Evolutionary conservation across 1,284 basidiomycete genomes (phyloP), one percentile per base, ranked within the genome.

Genomic region (Ceratorhiza oryzae-sativae): DNA sequence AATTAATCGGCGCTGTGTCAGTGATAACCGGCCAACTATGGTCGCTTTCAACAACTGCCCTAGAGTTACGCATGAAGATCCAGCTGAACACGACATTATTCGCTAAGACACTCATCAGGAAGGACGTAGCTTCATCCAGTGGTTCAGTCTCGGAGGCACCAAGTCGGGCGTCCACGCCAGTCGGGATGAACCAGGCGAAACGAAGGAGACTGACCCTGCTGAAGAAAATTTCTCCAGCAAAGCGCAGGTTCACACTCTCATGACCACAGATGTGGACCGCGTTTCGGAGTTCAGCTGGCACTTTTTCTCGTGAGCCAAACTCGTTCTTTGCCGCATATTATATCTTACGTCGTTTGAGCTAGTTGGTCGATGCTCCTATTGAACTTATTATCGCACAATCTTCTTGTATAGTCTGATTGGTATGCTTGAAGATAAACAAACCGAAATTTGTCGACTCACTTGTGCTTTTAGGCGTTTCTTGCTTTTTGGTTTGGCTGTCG

Each of bases 231-330:
- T 97, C 77, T 92, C 89, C 9, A 94, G 90, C 77, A 97, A 97
- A 80, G 90, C 92, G 9, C 93, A 96, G 81, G 90, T 96, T 76
- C 92, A 95, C 89, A 92, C 88, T 15, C 83, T 91, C 20, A 91
- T 92, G 90, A 94, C 93, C 2, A 93, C 93, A 4, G 95, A 97
- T 76, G 93, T 95, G 41, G 94, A 97, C 79, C 87, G 94, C 73
- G 89, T 96, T 73, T 88, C 89, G 78, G 92, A 95, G 71, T 93
- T 95, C 77, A 83, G 89, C 3, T 93, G 89, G 87, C 92, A 94
- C 79, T 77, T 90, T 72, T 93, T 90, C 77, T 82, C 88, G 1
- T 82, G 90, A 49, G 81, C 90, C 8, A 78, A 34, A 56, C n/a
- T n/a, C n/a, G 77, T 77, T 70, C 3, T 32, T 30, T 13, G 71